phyloP scores from a whole-genome alignment of 148 eudicot genomes.

The Euryodendron excelsum region DNA sequence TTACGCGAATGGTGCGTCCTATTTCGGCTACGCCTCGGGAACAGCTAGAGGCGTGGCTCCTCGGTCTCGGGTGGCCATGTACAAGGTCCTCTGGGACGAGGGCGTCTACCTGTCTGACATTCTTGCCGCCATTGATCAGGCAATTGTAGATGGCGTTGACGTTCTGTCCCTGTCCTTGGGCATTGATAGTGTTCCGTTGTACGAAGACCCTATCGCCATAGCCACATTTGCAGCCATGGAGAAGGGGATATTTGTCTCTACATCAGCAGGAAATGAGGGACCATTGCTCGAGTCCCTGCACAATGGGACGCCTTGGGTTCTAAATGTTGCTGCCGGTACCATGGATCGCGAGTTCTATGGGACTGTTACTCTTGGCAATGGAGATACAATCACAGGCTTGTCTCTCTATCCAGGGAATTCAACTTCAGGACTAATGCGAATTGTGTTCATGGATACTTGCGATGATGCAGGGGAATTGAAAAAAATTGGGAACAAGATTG shows the following conservation, averaged over 20 bases:
- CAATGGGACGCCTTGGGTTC: conserved; percentile 72
- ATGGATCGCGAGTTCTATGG: conserved; percentile 35
- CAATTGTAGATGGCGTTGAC: conserved; percentile 65
- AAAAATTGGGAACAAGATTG: conserved; percentile 16
- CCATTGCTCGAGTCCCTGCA: conserved; percentile 43
- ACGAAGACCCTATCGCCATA: conserved; percentile 51
- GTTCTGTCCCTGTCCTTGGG: conserved; percentile 61
- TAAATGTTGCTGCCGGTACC: conserved; percentile 44
- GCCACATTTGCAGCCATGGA: conserved; percentile 58
- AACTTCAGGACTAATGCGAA: neutral
- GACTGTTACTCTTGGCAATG: conserved; percentile 27
- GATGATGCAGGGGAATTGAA: conserved; percentile 15
- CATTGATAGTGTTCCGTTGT: conserved; percentile 26
- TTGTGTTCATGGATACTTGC: conserved; percentile 24
- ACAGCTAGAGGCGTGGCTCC: conserved; percentile 68
- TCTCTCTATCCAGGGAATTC: conserved; percentile 34
- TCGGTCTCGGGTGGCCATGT: conserved; percentile 57
- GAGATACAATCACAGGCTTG: conserved; percentile 21
- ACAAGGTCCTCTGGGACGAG: conserved; percentile 63
- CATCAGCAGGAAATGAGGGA: conserved; percentile 66
- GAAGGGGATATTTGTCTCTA: conserved; percentile 54
- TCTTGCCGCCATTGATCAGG: conserved; percentile 66
- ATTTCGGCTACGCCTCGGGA: conserved; percentile 64
- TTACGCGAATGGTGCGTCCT: conserved; percentile 51
- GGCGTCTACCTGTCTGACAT: conserved; percentile 43